phyloP scores from a whole-genome alignment of 306 rosid species.

The Corylus avellana region DNA sequence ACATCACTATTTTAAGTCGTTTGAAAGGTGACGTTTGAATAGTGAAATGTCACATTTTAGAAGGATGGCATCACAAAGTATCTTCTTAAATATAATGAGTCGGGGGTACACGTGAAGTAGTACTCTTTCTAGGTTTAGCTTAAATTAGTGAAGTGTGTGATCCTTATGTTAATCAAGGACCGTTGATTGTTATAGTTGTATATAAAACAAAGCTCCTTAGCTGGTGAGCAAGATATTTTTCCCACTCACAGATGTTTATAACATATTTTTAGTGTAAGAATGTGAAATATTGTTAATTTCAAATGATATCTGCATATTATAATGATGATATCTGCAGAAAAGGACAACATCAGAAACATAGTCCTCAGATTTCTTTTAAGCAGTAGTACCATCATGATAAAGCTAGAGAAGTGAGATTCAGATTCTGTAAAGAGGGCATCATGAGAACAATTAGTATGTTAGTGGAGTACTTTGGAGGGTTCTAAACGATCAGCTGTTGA shows the following conservation, averaged over 20 bases:
- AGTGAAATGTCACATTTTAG: too few relatives aligned
- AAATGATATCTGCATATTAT: too few relatives aligned
- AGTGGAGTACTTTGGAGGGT: conserved; percentile 22
- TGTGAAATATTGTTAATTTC: too few relatives aligned
- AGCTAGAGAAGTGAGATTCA: neutral
- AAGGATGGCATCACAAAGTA: too few relatives aligned
- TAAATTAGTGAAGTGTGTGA: neutral
- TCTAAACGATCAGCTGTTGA: conserved; percentile 21
- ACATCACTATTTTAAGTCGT: too few relatives aligned
- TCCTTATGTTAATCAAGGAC: neutral
- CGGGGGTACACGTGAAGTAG: too few relatives aligned
- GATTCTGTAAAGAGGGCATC: conserved; percentile 1
- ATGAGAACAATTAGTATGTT: neutral
- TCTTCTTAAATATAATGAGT: too few relatives aligned
- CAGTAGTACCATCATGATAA: neutral
- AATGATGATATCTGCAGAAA: too few relatives aligned
- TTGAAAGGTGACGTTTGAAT: too few relatives aligned
- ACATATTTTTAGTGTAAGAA: too few relatives aligned
- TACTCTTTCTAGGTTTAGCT: too few relatives aligned
- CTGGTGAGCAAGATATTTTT: conserved; percentile 10
- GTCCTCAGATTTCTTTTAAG: neutral
- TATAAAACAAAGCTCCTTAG: neutral
- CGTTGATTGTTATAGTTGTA: neutral
- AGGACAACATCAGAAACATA: too few relatives aligned
- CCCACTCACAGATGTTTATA: neutral